These are phyloP conservation scores for Alternaria metachromatica DNA, from an alignment of 2,329 filamentous ascomycete genomes.

Conservation along the genomic window DNA sequence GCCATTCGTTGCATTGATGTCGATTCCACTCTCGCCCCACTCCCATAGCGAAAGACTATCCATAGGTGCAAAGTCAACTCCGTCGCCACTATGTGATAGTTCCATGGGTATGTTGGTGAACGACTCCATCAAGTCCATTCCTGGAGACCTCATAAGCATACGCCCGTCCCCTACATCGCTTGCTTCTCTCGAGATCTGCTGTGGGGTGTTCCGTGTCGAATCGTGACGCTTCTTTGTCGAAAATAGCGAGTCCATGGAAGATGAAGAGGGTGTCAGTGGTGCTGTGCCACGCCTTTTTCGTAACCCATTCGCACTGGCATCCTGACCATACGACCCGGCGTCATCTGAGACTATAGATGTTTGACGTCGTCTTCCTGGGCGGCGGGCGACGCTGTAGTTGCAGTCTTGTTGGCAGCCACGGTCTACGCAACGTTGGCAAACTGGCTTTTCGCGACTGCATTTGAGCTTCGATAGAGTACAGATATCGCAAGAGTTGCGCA, in stretches of 20 bases:
- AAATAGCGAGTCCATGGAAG: neutral
- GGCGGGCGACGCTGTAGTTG: neutral
- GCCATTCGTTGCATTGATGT: neutral
- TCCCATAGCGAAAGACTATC: neutral
- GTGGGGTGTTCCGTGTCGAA: neutral
- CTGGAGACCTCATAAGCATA: neutral
- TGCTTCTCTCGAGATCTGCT: neutral
- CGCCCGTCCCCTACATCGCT: neutral
- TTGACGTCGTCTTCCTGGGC: neutral
- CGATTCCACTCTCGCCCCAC: neutral
- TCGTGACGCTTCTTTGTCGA: neutral
- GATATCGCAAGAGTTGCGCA: neutral
- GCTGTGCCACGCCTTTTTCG: neutral
- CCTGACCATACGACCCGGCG: neutral
- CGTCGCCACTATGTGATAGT: neutral
- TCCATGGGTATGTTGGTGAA: neutral
- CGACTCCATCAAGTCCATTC: neutral
- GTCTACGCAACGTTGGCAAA: neutral
- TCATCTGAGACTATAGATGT: neutral
- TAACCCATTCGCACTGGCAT: neutral
- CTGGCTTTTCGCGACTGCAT: neutral
- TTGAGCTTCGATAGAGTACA: neutral
- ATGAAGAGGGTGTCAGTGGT: neutral
- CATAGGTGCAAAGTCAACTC: neutral
- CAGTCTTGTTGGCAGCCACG: neutral